Percentiles rank a stretch among this genome's conserved stretches.
Conservation (phyloP, 345 rosid genomes). For the Isatis tinctoria region DNA sequence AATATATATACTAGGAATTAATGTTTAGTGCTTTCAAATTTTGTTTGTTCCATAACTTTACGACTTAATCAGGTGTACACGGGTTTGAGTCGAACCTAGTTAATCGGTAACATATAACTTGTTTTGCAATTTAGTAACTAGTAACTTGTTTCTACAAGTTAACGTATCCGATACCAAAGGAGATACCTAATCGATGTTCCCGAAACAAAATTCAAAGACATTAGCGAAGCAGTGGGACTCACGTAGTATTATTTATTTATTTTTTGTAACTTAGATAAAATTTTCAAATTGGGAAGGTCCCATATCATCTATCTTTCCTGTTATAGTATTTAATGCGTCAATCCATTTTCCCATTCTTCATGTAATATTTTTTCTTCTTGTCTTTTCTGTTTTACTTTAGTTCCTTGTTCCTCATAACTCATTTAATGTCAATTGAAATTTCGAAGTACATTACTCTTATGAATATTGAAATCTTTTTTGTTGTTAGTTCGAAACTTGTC, state of each 20-base stretch:
- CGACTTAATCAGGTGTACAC: no score
- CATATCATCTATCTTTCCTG: slow-evolving; percentile 22
- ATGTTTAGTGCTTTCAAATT: no score
- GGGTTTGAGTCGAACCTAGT: neutral
- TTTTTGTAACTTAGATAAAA: neutral
- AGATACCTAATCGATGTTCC: neutral
- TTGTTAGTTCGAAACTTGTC: neutral
- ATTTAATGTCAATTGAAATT: neutral
- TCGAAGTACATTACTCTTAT: neutral
- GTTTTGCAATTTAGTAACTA: neutral
- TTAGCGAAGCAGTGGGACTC: slow-evolving; percentile 1
- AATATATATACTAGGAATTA: no score
- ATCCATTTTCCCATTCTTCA: neutral
- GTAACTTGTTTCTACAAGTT: neutral
- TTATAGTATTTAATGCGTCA: slow-evolving; percentile 21
- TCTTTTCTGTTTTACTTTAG: neutral
- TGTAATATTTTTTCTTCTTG: neutral
- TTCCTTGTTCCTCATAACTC: neutral
- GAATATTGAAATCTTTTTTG: no score
- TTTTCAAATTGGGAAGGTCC: slow-evolving; percentile 14
- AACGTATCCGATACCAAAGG: neutral
- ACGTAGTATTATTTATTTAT: neutral
- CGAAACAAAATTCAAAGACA: neutral
- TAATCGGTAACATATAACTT: neutral
- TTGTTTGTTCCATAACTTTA: no score